Base-by-base conservation (phyloP, 2,329 filamentous ascomycete genomes). In the Graphiopsis chlorocephala region DNA sequence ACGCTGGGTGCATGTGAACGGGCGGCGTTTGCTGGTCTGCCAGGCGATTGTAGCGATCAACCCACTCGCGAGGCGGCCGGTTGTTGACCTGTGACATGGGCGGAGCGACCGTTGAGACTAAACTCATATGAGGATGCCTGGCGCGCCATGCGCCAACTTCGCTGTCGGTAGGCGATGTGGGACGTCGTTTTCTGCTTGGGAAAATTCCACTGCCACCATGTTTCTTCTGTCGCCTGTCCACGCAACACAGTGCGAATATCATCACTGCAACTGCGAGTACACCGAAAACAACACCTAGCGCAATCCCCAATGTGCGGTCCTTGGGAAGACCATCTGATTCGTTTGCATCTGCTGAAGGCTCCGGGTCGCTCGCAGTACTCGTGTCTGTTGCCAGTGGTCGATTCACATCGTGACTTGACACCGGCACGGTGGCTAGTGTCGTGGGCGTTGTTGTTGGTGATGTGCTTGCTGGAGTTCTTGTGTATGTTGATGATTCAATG, bases 271-370 rank as follows among this genome's bases (percentile, higher is more conserved):
- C 25, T 0, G 69, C 67, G 12, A 71, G 59, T 7, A 65, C 61
- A 6, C 68, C 65, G 15, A 71, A 63, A 6, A 64, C 64, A 8
- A 70, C 69, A 14, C 69, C 69, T 2, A 71, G 58, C 26, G 66
- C 63, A 31, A 71, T 70, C 7, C 69, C 69, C 3, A 71, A 55
- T 20, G 53, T 61, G n/a, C 64, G 64, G 28, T 65, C 64, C 29
- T 50, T 64, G 26, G 53, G 50, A 29, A 55, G 53, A 17, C 47
- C 23, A 7, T 62, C 35, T n/a, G 23, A 31, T 38, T 56, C 20
- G 5, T 35, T 38, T 4, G 29, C 11, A 1, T 33, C 29, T 10
- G 12, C 31, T 28, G 45, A 45, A n/a, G 60, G 48, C 25, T 55
- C 48, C 8, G 48, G 15, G 14, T 62, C 48, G 48, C 23, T 55